Evolutionary conservation across 1,284 basidiomycete species (phyloP), one percentile per base, ranked within the genome.

Genomic region (Marasmius sp.): DNA sequence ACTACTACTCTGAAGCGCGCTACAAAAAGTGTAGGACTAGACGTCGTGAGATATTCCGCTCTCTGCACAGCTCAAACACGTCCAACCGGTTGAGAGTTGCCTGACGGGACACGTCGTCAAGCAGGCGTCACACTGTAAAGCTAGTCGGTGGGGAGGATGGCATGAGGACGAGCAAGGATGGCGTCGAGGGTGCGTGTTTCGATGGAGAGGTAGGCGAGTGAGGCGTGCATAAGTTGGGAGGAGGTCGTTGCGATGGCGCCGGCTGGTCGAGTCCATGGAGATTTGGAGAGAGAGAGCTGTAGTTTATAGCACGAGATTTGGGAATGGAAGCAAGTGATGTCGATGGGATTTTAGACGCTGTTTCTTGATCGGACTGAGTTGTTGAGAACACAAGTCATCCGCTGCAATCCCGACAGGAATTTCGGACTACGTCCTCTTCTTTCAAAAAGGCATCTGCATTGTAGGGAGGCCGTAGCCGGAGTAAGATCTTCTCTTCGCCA

Each of bases 11-110:
- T n/a, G n/a, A n/a, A n/a, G n/a, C 45, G 77, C 75, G 10, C 91
- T 91, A 69, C 93, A 94, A 63, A 80, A 82, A 14, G 75, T 72
- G 75, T 93, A 94, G 58, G 85, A 88, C 92, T 91, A 94, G 65
- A 87, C 84, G 33, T 86, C 81, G 66, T 84, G 81, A 3, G 83
- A 80, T 69, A 87, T 87, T 38, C 82, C 85, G 20, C 71, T 73
- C 70, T 87, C 82, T 14, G 86, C 85, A 64, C 93, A 94, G n/a
- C 77, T 76, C 14, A 79, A 73, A 70, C 93, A 94, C 18, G 77
- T 79, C 91, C 92, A 94, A 3, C 82, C 83, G 18, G 74, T 72
- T 11, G 70, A 63, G 14, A 71, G 66, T 56, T 75, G 74, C 3
- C 20, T 45, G 14, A 66, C 64, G 0, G 88, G 87, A 43, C 83